Conservation (phyloP, 495 filamentous ascomycete species). For the Hypoxylon lienhwacheense region DNA sequence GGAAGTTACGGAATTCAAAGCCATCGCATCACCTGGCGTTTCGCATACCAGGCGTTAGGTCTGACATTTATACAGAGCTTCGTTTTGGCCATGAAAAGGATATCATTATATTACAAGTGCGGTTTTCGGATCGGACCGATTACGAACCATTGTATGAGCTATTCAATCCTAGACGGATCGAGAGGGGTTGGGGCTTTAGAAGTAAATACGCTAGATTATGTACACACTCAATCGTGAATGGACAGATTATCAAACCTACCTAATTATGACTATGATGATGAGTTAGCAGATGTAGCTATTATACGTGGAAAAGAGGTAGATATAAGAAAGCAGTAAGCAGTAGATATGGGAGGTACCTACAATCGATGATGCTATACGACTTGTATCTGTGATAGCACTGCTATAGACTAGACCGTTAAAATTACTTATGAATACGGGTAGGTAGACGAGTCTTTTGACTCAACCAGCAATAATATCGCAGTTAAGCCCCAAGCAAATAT, state of each 20-base stretch:
- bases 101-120: constrained; percentile 20
- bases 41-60: constrained; percentile 20
- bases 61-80: constrained; percentile 19
- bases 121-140: constrained; percentile 8
- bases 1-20: constrained; percentile 8
- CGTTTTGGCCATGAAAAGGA: constrained; percentile 3
- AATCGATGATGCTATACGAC: no score
- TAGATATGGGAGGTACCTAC: no score
- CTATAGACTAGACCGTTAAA: no score
- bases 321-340: no score
- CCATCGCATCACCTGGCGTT: constrained; percentile 30
- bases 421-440: no score
- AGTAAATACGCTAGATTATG: constrained; percentile 27
- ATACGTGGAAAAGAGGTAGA: no score
- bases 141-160: constrained; percentile 12
- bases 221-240: constrained; percentile 29
- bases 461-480: no score
- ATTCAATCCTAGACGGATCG: constrained; percentile 11
- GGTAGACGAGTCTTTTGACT: no score
- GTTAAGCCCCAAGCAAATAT: no score
- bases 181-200: neutral
- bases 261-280: constrained; percentile 4
- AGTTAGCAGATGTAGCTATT: neutral
- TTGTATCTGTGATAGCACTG: no score
- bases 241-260: constrained; percentile 20